Base-by-base conservation (phyloP, 148 eudicot genomes). In the Heliosperma pusillum region DNA sequence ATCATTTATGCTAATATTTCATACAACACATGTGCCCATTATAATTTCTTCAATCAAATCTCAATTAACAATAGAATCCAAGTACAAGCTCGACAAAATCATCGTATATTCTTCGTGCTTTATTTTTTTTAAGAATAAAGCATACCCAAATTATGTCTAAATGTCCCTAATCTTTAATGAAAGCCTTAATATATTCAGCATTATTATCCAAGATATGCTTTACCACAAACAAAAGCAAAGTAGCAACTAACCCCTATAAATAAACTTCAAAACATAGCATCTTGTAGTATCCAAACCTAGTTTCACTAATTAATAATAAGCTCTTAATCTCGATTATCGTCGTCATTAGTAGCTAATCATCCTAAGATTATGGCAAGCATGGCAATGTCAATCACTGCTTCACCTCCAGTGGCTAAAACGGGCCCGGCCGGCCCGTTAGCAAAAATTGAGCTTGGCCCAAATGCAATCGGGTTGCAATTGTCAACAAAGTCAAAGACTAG, bases 341-440 rank as follows among this genome's bases (percentile, higher is more conserved):
- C 15, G 15, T n/a, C 16, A 36, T 40, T 68, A n/a, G 9, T 68
- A 10, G 25, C n/a, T 33, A 19, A n/a, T 66, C 36, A 33, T 15
- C 21, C 36, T 33, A 33, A 33, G 10, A 29, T 10, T 60, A 81
- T 81, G 83, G 77, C 63, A 59, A 59, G 63, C 63, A 59, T 59
- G 63, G 63, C 26, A 21, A 59, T 59, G 29, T 59, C 63, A 59
- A 24, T 59, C 26, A 59, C 63, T 59, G 63, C 63, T 59, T 59
- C 63, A 59, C 24, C 63, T 8, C 63, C n/a, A 22, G 12, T 59
- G 63, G 24, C 26, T 5, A 59, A 20, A 20, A 8, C 10, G 63
- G 63, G 8, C 11, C 1, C 63, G 7, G 1, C 63, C 9, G 63
- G 26, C 63, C 63, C 63, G 10, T 20, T 22, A 20, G 25, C 63